Evolutionary conservation across 2,329 filamentous ascomycete genomes (phyloP).

Genomic region (Pseudogymnoascus sp.): DNA sequence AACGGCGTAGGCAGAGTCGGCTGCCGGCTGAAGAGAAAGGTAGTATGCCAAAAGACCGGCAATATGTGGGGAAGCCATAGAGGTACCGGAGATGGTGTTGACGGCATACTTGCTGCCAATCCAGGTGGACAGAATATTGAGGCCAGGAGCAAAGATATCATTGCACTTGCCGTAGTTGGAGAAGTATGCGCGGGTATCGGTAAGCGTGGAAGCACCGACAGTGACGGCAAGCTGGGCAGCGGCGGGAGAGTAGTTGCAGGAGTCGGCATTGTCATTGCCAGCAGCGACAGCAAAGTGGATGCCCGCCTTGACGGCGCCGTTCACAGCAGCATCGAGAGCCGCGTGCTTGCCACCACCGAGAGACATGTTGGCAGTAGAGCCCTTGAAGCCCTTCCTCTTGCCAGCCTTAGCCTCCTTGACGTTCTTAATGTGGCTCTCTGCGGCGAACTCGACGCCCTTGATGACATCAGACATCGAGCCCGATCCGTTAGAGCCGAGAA

Average conservation of each 20-base stretch:
- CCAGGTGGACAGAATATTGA: constrained; percentile 98
- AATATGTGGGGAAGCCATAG: constrained; percentile 97
- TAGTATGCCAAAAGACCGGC: constrained; percentile 95
- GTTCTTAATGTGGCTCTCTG: constrained; percentile 67
- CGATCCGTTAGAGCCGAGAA: constrained; percentile 92
- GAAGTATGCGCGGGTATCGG: constrained; percentile 97
- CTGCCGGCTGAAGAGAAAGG: constrained; percentile 85
- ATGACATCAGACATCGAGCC: constrained; percentile 98
- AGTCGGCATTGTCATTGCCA: constrained; percentile 97
- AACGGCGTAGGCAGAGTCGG: constrained; percentile 85
- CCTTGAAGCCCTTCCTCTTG: constrained; percentile 95
- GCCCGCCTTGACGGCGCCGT: constrained; percentile 84
- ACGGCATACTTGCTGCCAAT: constrained; percentile 91
- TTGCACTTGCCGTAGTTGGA: constrained; percentile 99
- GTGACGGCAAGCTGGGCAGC: constrained; percentile 87
- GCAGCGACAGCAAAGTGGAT: constrained; percentile 97
- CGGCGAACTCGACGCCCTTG: constrained; percentile 95
- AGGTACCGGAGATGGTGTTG: constrained; percentile 99
- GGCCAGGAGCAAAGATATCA: constrained; percentile 95
- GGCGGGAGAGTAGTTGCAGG: constrained; percentile 98
- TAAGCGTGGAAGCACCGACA: constrained; percentile 86
- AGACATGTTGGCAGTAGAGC: constrained; percentile 98
- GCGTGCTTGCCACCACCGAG: constrained; percentile 95
- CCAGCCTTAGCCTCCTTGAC: constrained; percentile 72
- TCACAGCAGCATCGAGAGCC: constrained; percentile 83